Base-by-base conservation (phyloP, 1,284 basidiomycete genomes). In the Meripilus lineatus region DNA sequence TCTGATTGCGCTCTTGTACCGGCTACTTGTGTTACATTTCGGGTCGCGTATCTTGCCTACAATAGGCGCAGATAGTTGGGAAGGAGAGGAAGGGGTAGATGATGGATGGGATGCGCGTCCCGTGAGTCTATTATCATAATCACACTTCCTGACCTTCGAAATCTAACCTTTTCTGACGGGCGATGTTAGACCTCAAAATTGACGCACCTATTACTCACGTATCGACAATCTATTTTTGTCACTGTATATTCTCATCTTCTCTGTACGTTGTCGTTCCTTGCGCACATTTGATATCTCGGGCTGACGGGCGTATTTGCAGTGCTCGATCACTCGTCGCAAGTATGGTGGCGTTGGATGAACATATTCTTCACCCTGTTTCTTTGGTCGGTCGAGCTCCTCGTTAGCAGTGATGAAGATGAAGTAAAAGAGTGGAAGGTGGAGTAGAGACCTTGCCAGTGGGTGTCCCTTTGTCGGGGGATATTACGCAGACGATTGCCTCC, bases 281-380 rank as follows among this genome's bases (percentile, higher is more conserved):
- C 26, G 33, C 38, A 23, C 15, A 14, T 32, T 41, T 14, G 14
- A 13, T 28, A 14, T 18, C 40, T 34, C 33, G 39, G 51, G 20
- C 48, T 47, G 11, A 42, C 44, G 3, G 24, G 26, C 7, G 3
- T 24, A 18, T 47, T 21, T n/a, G 17, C 45, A 89, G 88, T 89
- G 37, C 65, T 89, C 45, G 84, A 89, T 57, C 82, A 87, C 55
- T 84, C 87, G n/a, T 87, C 86, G 6, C 87, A 90, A 58, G 77
- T 89, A 40, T 91, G 88, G 87, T 90, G 88, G 84, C 74, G 88
- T 53, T 90, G 87, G 88, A 83, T 84, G 69, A 88, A 87, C 57
- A 82, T 91, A 25, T 87, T 89, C 66, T 84, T 90, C 61, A 90
- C 87, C 3, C 70, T 91, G 32, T 69, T 81, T 18, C 75, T 89